phyloP scores from a whole-genome alignment of 345 rosid species.

The Syzygium jambos region DNA sequence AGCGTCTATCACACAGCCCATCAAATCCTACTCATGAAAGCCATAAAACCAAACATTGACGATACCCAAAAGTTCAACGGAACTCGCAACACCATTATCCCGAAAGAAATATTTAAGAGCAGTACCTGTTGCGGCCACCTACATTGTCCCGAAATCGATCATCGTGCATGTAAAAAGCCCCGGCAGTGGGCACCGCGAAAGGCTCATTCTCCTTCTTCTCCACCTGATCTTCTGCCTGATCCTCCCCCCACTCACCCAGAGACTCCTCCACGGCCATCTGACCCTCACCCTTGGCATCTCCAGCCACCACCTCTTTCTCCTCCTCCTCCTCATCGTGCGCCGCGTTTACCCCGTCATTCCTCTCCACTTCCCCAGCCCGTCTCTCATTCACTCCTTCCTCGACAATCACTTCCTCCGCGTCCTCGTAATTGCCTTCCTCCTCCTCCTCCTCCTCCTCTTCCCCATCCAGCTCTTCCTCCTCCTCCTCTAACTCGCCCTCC shows the following conservation, averaged over 20 bases:
- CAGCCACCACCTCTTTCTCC: constrained; percentile 6
- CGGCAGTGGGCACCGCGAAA: constrained; percentile 91
- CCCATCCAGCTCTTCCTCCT: constrained; percentile 14
- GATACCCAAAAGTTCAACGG: background rate
- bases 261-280: constrained; percentile 8
- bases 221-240: constrained; percentile 20
- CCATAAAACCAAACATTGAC: background rate
- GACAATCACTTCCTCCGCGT: constrained; percentile 18
- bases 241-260: constrained; percentile 5
- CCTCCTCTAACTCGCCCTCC: constrained; percentile 26
- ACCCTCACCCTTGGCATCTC: constrained; percentile 21
- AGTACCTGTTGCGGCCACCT: constrained; percentile 57
- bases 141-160: constrained; percentile 72
- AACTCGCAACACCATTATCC: background rate
- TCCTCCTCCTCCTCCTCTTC: constrained; percentile 17
- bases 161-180: constrained; percentile 98
- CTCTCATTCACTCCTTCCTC: constrained; percentile 17
- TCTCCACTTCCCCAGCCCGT: constrained; percentile 11
- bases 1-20: background rate
- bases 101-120: background rate
- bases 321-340: background rate
- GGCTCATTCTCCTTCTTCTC: constrained; percentile 77
- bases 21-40: background rate
- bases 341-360: constrained; percentile 15
- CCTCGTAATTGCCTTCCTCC: constrained; percentile 25